Evolutionary conservation across 1,139 yeast genomes (phyloP), one percentile per base, ranked within the genome.

Genomic region (Geotrichum phurueaensis): DNA sequence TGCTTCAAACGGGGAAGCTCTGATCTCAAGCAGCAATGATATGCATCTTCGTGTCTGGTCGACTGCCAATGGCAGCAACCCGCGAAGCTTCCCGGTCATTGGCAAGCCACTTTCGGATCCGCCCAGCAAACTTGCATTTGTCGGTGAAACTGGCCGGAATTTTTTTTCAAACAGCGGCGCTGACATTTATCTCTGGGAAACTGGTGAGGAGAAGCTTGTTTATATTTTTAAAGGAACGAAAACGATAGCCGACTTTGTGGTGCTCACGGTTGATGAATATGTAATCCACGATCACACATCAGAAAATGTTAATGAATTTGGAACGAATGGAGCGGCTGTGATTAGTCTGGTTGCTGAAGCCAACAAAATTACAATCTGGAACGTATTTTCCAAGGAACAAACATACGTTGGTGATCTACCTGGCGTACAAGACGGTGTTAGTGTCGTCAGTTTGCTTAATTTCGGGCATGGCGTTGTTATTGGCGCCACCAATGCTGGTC

Each of bases 111-210:
- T 86, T 20, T 54, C 56, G 29, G 43, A 50, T 12, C 36, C 49
- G 15, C 52, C 56, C 18, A 79, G 81, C 1, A 84, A 77, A 62
- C 63, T 82, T 1, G 77, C 71, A 2, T 66, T 84, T 58, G 56
- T 72, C 48, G 73, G 87, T 33, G 90, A 84, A 0, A 72, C 82
- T 22, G 95, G 95, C 1, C 73, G 94, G 45, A 86, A 87, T 67
- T 76, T 88, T 63, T 64, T 86, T 31, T 79, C 75, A 39, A 61
- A 63, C 55, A 67, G 69, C 7, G 56, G 66, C 1, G 33, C 29
- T 5, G 87, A 84, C 67, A 75, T 85, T 1, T 76, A 74, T 53
- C 67, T 88, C 50, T 87, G 90, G 91, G 94, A 88, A 66, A 81
- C 88, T 68, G 86, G 88, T 0, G 69, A 80, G 1, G 89, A 85